A percentile compares a stretch with the other conserved stretches of the same genome.
Conservation (phyloP, 768 basidiomycete species). For the Tubosaeta sp. region DNA sequence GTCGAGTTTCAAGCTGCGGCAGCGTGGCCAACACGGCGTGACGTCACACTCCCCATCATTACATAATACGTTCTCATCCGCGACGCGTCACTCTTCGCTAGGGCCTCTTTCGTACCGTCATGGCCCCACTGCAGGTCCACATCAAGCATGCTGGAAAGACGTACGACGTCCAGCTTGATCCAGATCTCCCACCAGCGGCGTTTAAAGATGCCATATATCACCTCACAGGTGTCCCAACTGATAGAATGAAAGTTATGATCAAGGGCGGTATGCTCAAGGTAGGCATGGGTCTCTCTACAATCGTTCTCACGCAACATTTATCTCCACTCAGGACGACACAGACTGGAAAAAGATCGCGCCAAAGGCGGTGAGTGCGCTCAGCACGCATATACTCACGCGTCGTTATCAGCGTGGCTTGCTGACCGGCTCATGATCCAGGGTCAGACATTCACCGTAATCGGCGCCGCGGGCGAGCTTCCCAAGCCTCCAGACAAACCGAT, state of each 20-base stretch:
- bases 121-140: constrained; percentile 70
- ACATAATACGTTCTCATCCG: constrained; percentile 30
- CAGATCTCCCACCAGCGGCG: constrained; percentile 57
- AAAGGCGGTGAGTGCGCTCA: constrained; percentile 58
- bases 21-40: constrained; percentile 20
- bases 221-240: constrained; percentile 79
- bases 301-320: background rate
- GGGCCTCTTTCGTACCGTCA: constrained; percentile 24
- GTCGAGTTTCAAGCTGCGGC: background rate
- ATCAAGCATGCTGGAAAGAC: constrained; percentile 90
- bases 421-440: constrained; percentile 44
- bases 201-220: constrained; percentile 86
- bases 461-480: constrained; percentile 88
- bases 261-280: constrained; percentile 92
- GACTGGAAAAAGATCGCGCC: constrained; percentile 81
- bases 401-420: background rate
- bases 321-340: constrained; percentile 67
- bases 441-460: constrained; percentile 91
- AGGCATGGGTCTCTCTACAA: background rate
- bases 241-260: constrained; percentile 97
- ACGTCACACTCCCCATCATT: constrained; percentile 23
- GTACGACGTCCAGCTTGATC: constrained; percentile 67
- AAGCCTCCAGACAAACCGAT: constrained; percentile 76
- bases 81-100: constrained; percentile 20
- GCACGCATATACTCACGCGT: constrained; percentile 3